Evolutionary conservation across 148 eudicot species (phyloP), one percentile per base, ranked within the genome.

Genomic region (Rhododendron vialii): DNA sequence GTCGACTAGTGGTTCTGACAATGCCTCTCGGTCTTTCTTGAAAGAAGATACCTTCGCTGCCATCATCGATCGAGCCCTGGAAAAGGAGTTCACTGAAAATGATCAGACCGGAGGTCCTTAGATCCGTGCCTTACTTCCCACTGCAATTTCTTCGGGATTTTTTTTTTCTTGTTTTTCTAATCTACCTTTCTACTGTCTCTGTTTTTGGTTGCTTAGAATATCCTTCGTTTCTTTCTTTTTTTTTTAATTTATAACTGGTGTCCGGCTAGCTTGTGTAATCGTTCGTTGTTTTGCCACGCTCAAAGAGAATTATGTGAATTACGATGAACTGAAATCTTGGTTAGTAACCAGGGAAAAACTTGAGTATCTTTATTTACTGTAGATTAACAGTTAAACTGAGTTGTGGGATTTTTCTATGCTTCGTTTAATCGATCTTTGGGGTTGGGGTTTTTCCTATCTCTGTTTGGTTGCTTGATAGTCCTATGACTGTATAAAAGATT

Each of bases 41-140:
- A 88, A 78, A 84, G 92, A 89, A 55, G 90, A 88, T 57, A 92
- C 94, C 85, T 92, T 93, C 20, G 94, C 94, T 33, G 96, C 88
- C 71, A 93, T 93, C 89, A 88, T 93, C 87, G 94, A 93, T 92
- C 94, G 94, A 35, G 96, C 96, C 61, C 89, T 93, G 35, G 92
- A 92, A 85, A 93, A 93, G 65, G 96, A 93, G 84, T 93, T 93
- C 65, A 89, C 93, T 5, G 96, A 93, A 28, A 90, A 86, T 83
- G 96, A 93, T 81, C 94, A 92, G 78, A 88, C 74, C 86, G 96
- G 91, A 90, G 94, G 96, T 92, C 20, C 53, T 24, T 63, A 86
- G 93, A 92, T 92, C 92, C 90, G 88, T 86, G 69, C 48, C 80
- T 86, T 7, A 0, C 67, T 22, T 24, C n/a, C 10, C 18, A 28